Conservation (phyloP, 208 protist genomes). For the Trypanosoma boissoni region DNA sequence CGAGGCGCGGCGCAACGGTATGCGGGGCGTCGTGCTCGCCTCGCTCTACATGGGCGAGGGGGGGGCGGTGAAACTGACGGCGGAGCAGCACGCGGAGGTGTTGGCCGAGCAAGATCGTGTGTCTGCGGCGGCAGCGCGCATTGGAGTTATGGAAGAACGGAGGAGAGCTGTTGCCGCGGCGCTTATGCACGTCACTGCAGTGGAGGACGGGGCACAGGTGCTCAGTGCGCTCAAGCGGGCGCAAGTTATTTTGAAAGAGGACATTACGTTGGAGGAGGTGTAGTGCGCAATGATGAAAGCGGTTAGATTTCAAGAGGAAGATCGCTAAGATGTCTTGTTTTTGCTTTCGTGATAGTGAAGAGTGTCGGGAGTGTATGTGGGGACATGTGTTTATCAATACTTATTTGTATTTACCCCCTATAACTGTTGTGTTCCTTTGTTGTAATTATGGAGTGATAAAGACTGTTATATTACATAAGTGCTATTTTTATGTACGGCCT, state of each 20-base stretch:
- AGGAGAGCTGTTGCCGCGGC: constrained; percentile 29
- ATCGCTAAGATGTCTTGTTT: too few species aligned
- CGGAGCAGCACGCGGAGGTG: constrained; percentile 24
- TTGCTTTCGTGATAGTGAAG: too few species aligned
- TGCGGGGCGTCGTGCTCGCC: constrained; percentile 29
- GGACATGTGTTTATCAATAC: too few species aligned
- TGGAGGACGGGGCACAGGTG: constrained; percentile 6
- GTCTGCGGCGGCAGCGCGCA: constrained; percentile 36
- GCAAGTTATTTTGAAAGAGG: constrained; percentile 19
- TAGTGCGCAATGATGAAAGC: constrained; percentile 7
- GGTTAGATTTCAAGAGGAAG: too few species aligned
- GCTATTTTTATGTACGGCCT: too few species aligned
- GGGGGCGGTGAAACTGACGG: neutral
- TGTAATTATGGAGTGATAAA: too few species aligned
- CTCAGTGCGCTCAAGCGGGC: constrained; percentile 5
- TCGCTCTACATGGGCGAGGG: constrained; percentile 15
- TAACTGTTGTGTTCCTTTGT: too few species aligned
- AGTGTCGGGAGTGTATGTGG: too few species aligned
- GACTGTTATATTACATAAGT: too few species aligned
- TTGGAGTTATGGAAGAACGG: constrained; percentile 40
- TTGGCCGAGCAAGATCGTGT: constrained; percentile 31
- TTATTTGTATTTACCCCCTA: too few species aligned
- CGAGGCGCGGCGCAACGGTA: constrained; percentile 37
- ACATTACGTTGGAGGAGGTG: constrained; percentile 26
- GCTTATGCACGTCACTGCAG: constrained; percentile 16